phyloP scores from a whole-genome alignment of 345 rosid genomes.

The Populus deltoides region DNA sequence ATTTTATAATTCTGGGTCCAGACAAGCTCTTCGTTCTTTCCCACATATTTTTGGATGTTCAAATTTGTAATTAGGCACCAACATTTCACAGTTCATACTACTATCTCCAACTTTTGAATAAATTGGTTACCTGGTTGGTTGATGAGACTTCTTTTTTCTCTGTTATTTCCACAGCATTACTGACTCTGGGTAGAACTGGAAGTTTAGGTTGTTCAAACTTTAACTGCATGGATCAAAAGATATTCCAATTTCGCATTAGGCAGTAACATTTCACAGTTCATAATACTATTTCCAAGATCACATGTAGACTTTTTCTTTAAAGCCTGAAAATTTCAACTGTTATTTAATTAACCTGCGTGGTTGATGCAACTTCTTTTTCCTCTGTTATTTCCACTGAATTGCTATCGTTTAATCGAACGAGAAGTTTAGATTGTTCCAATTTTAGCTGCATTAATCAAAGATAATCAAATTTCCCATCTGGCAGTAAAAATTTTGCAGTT shows the following conservation, averaged over 20 bases:
- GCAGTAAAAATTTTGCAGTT: background rate
- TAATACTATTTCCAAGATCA: background rate
- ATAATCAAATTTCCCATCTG: background rate
- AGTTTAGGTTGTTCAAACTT: background rate
- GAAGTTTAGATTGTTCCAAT: background rate
- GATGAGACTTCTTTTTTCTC: conserved; percentile 17
- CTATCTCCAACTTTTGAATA: background rate
- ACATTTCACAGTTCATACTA: background rate
- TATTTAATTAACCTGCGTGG: conserved; percentile 6
- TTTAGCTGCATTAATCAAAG: conserved; percentile 1
- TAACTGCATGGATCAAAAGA: conserved; percentile 4
- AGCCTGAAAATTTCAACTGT: background rate
- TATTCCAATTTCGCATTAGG: background rate
- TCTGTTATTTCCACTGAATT: conserved; percentile 15
- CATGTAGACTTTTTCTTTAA: no score
- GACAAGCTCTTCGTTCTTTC: background rate
- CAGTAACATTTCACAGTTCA: background rate
- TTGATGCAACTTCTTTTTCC: conserved; percentile 10
- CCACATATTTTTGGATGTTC: background rate
- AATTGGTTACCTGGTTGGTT: conserved; percentile 1
- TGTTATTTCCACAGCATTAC: conserved; percentile 8
- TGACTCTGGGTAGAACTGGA: background rate
- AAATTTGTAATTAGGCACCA: background rate
- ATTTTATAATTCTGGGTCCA: background rate
- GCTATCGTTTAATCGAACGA: background rate